Evolutionary conservation across 257 asterid species (phyloP), one percentile per base, ranked within the genome.

Genomic region (Nicotiana undulata): DNA sequence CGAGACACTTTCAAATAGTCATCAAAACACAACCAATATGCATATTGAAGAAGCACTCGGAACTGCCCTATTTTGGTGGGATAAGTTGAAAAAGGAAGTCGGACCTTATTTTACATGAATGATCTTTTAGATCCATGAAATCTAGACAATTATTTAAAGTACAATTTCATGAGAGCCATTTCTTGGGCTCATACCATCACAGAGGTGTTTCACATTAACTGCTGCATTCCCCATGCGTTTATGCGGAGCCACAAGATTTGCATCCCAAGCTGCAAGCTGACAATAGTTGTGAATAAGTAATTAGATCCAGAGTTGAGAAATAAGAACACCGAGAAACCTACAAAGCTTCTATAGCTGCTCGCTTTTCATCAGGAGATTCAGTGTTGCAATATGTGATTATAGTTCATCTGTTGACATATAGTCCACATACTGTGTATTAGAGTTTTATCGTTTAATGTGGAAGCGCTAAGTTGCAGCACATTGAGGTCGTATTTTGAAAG

Each of bases 181-280:
- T 49, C 24, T 78, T 84, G 40, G 81, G 66, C 32, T 59, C 85
- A 79, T 90, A 96, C 99, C 99, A 87, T 92, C 98, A 40, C 96
- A 92, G 49, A 92, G 85, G 81, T 86, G 85, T 81, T 90, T 92
- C 88, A 96, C 86, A 86, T 90, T 84, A 67, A 96, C 75, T 80
- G 85, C 87, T 61, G 97, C 85, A 90, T 96, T 96, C 78, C 99
- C 99, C 98, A 94, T 96, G 84, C 98, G 98, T 88, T 94, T 96
- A 90, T 91, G 99, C 61, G 99, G 98, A 83, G 98, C 81, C 76
- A 96, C 95, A 46, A 96, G 92, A 89, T 96, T 96, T 83, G 98
- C 99, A 87, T 96, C 99, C 99, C 99, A 96, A 66, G 97, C 99
- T 17, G 98, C 99, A 74, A 96, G 87, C 99, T 96, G 86, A 83